Evolutionary conservation across 768 basidiomycete species (phyloP), one percentile per base, ranked within the genome.

Genomic region (Tremella yokohamensis): DNA sequence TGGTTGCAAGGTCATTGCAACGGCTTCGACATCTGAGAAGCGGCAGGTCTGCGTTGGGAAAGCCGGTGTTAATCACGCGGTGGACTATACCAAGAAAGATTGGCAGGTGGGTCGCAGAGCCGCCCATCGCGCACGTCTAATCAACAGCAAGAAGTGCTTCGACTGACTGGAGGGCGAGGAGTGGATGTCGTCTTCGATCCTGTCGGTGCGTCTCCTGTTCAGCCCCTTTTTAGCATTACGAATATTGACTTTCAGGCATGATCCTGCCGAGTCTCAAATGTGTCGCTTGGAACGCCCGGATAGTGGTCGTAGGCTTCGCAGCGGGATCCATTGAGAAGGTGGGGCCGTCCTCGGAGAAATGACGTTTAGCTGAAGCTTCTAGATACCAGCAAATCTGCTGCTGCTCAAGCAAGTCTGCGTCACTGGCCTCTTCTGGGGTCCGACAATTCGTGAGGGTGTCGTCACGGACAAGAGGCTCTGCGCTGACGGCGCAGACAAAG

Each of bases 1-100:
- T 48, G 94, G 92, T 22, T 93, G 89, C 39, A 90, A 84, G 67
- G 96, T 99, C 19, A 97, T 99, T 65, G 96, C 91, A 0, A 93
- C 92, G 0, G 90, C 89, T 19, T 72, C 70, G 0, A 61, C 72
- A 0, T 50, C 56, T 2, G 78, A 81, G 40, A 99, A 99, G 76
- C 80, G 94, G 7, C 84, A 88, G 24, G 81, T 97, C 38, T 87
- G 86, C 49, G 85, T 83, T 64, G 80, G 80, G 20, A 79, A 83
- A 52, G 92, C 89, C 11, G 88, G 88, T 8, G 96, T 91, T 0
- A 92, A 99, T 73, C 81, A 85, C 65, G 81, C 80, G 3, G 79
- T 99, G 9, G 83, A 97, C 73, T 99, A 99, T 72, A 84, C 63
- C 80, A 45, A 83, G 80, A 63, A 76, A 54, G 84, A 82, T 40